Percentiles rank a stretch among this genome's conserved stretches.
Evolutionary conservation across 495 filamentous ascomycete species (phyloP).

Genomic region (Podospora conica): DNA sequence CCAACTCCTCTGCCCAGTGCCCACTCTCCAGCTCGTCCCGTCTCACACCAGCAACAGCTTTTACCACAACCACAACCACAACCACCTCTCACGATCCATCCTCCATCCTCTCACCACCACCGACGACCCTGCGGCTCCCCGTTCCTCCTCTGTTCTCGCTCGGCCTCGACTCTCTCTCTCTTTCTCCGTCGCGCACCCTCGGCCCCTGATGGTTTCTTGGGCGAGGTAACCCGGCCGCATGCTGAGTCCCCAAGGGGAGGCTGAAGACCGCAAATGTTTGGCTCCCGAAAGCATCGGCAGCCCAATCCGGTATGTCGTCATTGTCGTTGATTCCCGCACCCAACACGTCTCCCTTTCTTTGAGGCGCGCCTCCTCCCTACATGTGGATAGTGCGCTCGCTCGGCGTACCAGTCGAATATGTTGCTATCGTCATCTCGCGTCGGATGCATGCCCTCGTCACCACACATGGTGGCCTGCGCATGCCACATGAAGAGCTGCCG

Average conservation of each 20-base stretch:
- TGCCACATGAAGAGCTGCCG: neutral
- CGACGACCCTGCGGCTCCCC: neutral
- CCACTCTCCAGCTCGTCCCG: no score
- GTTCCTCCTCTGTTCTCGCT: neutral
- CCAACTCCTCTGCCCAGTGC: no score
- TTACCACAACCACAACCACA: no score
- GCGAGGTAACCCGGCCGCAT: conserved; percentile 15
- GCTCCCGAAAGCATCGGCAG: conserved; percentile 39
- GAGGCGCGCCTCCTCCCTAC: neutral
- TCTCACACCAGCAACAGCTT: no score
- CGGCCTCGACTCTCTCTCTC: neutral
- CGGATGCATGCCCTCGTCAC: neutral
- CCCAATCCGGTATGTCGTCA: conserved; percentile 43
- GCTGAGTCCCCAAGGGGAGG: conserved; percentile 10
- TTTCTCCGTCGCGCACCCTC: neutral
- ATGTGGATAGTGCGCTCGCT: no score
- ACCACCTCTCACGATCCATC: neutral
- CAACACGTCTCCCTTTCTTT: conserved; percentile 6
- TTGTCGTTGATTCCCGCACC: conserved; percentile 9
- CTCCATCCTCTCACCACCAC: neutral
- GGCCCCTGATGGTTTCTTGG: conserved; percentile 15
- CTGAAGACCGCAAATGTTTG: conserved; percentile 33
- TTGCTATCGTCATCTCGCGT: no score
- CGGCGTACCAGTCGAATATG: neutral
- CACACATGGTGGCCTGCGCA: neutral